Evolutionary conservation across 2,329 filamentous ascomycete species (phyloP).

Genomic region (Cladophialophora psammophila): DNA sequence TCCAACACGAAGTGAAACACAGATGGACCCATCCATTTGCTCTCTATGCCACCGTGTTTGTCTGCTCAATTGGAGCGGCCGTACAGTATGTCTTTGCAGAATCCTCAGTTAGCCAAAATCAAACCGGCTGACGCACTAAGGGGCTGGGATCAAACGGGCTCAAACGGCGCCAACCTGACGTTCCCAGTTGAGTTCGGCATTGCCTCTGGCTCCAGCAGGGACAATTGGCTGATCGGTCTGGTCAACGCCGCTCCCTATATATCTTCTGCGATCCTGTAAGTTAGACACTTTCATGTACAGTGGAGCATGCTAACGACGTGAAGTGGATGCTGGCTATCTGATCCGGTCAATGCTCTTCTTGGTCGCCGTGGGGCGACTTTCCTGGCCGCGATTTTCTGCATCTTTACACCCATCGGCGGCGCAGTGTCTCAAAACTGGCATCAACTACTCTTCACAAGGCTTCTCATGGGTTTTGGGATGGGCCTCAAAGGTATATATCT

Average conservation of each 20-base stretch:
- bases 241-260: slow-evolving; percentile 48
- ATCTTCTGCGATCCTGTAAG: slow-evolving; percentile 40
- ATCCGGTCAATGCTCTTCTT: slow-evolving; percentile 43
- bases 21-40: slow-evolving; percentile 49
- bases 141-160: slow-evolving; percentile 54
- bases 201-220: slow-evolving; percentile 34
- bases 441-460: slow-evolving; percentile 51
- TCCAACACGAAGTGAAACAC: slow-evolving; percentile 46
- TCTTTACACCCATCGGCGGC: slow-evolving; percentile 42
- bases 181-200: slow-evolving; percentile 50
- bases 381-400: slow-evolving; percentile 43
- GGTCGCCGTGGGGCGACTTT: slow-evolving; percentile 45
- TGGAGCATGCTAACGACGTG: slow-evolving; percentile 48
- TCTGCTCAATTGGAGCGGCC: slow-evolving; percentile 54
- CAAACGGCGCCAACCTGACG: slow-evolving; percentile 55
- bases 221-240: slow-evolving; percentile 52
- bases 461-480: slow-evolving; percentile 53
- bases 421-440: slow-evolving; percentile 48
- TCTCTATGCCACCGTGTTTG: slow-evolving; percentile 49
- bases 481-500: slow-evolving; percentile 46
- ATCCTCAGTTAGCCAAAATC: slow-evolving; percentile 57
- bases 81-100: slow-evolving; percentile 59
- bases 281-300: slow-evolving; percentile 39
- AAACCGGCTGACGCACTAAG: slow-evolving; percentile 32
- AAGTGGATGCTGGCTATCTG: slow-evolving; percentile 48